Evolutionary conservation across 2,329 filamentous ascomycete species (phyloP), one percentile per base, ranked within the genome.

Genomic region (Colletotrichum godetiae): DNA sequence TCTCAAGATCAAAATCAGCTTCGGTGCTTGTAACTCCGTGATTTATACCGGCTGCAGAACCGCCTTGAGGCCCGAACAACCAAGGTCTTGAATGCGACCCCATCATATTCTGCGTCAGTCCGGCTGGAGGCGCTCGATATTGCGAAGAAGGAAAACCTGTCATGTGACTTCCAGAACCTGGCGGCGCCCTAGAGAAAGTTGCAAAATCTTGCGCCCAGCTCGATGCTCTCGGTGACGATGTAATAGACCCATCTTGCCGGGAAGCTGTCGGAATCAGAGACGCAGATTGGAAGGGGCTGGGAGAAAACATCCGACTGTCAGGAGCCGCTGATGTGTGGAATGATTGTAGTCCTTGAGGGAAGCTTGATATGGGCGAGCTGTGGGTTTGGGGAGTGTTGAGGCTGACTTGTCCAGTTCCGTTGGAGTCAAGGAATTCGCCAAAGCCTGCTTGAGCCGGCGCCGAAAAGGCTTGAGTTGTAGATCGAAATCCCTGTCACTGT

Each of bases 1-100:
- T 83, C 55, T 86, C 84, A 49, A 80, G 74, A 61, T 84, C 80
- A 42, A 86, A 85, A n/a, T 84, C 82, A 15, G 79, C 75, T 60
- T 81, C 79, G 5, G 75, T 75, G 2, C 22, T 53, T n/a, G 29
- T 27, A 22, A 37, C 24, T 24, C 10, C 35, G 33, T 57, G 24
- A 33, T 31, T 37, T 7, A 15, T 52, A 6, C 33, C n/a, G 24
- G 58, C 13, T 8, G 35, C 33, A 27, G 24, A 35, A n/a, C 35
- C 33, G 31, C 8, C 29, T 4, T 52, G 22, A 5, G 46, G 12
- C 27, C 60, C 31, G 13, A 60, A 57, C 8, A 57, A 49, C 15
- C 35, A 57, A 10, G 35, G n/a, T 27, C 59, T 19, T 8, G 27
- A 33, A 15, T 61, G 35, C 8, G 52, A 12, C 2, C 5, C 19